A percentile compares a stretch with the other conserved stretches of the same genome.
phyloP scores from a whole-genome alignment of 177 flowering plant genomes.

The Vitis hybrid region DNA sequence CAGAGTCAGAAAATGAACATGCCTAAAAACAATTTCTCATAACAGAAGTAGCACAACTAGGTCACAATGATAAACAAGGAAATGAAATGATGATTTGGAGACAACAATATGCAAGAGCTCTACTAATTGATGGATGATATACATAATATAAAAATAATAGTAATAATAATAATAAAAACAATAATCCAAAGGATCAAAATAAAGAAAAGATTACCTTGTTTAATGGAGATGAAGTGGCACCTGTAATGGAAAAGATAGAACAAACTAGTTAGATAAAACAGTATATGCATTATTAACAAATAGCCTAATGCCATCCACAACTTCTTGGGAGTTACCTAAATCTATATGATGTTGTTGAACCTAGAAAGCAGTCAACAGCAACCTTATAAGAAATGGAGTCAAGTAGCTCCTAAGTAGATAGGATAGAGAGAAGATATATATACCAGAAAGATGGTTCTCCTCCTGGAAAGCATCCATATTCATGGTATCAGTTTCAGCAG shows the following conservation, averaged over 20 bases:
- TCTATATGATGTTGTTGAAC: neutral
- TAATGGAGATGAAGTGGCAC: slow-evolving; percentile 31
- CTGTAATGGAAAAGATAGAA: slow-evolving; percentile 37
- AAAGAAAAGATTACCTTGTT: slow-evolving; percentile 42
- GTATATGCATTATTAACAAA: neutral
- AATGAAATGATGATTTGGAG: too few relatives aligned
- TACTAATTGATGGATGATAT: too few relatives aligned
- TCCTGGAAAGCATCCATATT: slow-evolving; percentile 36
- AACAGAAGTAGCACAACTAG: too few relatives aligned
- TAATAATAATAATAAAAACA: too few relatives aligned
- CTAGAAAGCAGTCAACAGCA: neutral
- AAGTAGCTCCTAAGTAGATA: neutral
- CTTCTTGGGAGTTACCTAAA: neutral
- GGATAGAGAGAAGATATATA: neutral
- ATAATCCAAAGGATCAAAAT: neutral
- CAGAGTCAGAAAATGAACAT: too few relatives aligned
- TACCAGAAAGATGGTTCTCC: slow-evolving; percentile 41
- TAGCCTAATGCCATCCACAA: neutral
- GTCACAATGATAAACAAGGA: too few relatives aligned
- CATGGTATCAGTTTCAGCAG: slow-evolving; percentile 68
- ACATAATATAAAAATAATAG: too few relatives aligned
- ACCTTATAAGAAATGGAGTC: neutral
- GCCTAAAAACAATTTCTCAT: too few relatives aligned
- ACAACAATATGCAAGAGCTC: too few relatives aligned
- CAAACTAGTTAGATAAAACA: slow-evolving; percentile 3